Percentiles rank a stretch among this genome's conserved stretches.
Conservation (phyloP, 805 yeast species). For the Tetrapisispora phaffii region DNA sequence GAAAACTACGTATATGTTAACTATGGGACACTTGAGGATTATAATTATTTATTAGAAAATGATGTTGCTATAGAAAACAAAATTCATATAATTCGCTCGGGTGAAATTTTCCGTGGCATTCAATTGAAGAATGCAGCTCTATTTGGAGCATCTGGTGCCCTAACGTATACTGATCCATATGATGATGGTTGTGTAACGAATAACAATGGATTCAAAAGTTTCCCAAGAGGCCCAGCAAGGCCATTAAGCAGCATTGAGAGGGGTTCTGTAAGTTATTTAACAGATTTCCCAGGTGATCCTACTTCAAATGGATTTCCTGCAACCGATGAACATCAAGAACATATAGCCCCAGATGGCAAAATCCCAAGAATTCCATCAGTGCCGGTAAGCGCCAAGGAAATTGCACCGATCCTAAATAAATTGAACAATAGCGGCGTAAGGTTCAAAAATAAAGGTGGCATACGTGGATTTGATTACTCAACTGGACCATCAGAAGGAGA, state of each 20-base stretch:
- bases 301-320: slow-evolving; percentile 68
- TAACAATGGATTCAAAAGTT: slow-evolving; percentile 45
- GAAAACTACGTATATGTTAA: slow-evolving; percentile 49
- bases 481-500: slow-evolving; percentile 36
- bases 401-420: slow-evolving; percentile 32
- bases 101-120: slow-evolving; percentile 41
- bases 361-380: slow-evolving; percentile 47
- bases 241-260: slow-evolving; percentile 52
- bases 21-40: slow-evolving; percentile 51
- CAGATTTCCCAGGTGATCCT: slow-evolving; percentile 65
- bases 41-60: slow-evolving; percentile 31
- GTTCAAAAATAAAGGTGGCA: slow-evolving; percentile 30
- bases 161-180: slow-evolving; percentile 33
- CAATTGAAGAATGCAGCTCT: slow-evolving; percentile 54
- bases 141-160: slow-evolving; percentile 52
- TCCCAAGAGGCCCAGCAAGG: slow-evolving; percentile 60
- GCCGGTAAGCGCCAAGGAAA: slow-evolving; percentile 38
- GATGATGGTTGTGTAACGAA: slow-evolving; percentile 52
- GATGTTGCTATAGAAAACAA: slow-evolving; percentile 42
- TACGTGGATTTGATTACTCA: slow-evolving; percentile 35
- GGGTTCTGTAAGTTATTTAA: slow-evolving; percentile 48
- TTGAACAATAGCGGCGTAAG: slow-evolving; percentile 33
- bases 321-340: slow-evolving; percentile 30
- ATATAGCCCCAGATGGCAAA: slow-evolving; percentile 33
- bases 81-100: slow-evolving; percentile 50